Percentiles rank a stretch among this genome's conserved stretches.
These are phyloP conservation scores for Coniferiporia weirii DNA, from an alignment of 1,284 basidiomycete genomes.

Conservation along the genomic window DNA sequence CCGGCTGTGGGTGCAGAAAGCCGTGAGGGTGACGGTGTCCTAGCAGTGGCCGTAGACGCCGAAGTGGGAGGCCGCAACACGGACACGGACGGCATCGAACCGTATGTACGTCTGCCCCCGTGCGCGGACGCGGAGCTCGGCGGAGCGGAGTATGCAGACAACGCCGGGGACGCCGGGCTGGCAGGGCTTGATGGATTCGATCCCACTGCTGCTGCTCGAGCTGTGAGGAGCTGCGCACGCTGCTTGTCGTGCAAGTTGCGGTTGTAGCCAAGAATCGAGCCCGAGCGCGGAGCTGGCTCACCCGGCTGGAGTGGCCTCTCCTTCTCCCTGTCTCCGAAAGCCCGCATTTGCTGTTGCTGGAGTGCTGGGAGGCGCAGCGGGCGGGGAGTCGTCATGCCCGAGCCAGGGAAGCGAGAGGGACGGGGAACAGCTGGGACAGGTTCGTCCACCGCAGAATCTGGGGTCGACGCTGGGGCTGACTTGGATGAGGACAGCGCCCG, in stretches of 20 bases:
- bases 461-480: conserved; percentile 6
- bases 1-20: conserved; percentile 19
- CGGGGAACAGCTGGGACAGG: background rate
- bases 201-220: conserved; percentile 27
- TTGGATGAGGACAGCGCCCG: background rate
- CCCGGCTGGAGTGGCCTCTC: conserved; percentile 21
- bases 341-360: conserved; percentile 5
- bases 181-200: background rate
- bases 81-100: background rate
- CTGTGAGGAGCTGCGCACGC: conserved; percentile 19
- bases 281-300: conserved; percentile 27
- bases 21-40: conserved; percentile 11
- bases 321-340: background rate
- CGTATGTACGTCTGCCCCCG: background rate
- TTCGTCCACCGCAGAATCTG: conserved; percentile 1
- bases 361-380: conserved; percentile 18
- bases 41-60: background rate
- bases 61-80: background rate
- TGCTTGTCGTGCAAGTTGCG: conserved; percentile 37
- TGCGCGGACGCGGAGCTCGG: background rate
- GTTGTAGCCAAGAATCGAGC: conserved; percentile 33
- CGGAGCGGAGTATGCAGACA: background rate
- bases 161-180: background rate
- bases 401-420: background rate
- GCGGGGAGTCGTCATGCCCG: conserved; percentile 11